A percentile compares a stretch with the other conserved stretches of the same genome.
phyloP scores from a whole-genome alignment of 768 basidiomycete species.

The Russula earlei region DNA sequence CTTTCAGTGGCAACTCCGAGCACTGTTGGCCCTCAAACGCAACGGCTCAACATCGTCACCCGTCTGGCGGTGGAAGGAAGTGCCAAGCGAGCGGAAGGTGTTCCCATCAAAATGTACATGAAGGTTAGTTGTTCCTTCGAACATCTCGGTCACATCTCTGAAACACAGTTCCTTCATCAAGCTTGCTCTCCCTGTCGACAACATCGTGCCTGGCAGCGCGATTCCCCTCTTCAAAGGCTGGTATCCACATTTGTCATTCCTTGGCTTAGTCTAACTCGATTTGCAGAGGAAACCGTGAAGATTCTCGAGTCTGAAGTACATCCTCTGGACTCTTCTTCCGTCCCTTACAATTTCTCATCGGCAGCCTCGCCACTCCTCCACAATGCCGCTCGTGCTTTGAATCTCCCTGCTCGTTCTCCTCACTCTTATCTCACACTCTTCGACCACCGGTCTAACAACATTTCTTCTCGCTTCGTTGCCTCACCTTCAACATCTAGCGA shows the following conservation, averaged over 20 bases:
- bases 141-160: background rate
- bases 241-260: background rate
- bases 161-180: constrained; percentile 31
- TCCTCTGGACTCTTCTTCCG: constrained; percentile 60
- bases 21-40: constrained; percentile 23
- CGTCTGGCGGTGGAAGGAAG: constrained; percentile 69
- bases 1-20: constrained; percentile 22
- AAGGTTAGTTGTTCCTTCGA: constrained; percentile 41
- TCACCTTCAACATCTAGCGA: constrained; percentile 27
- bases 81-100: constrained; percentile 58
- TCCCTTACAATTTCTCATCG: constrained; percentile 68
- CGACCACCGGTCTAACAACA: constrained; percentile 22
- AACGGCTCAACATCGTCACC: constrained; percentile 57
- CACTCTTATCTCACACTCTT: constrained; percentile 55
- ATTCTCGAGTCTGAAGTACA: constrained; percentile 65
- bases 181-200: constrained; percentile 51
- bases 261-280: background rate
- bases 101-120: constrained; percentile 63
- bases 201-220: constrained; percentile 53
- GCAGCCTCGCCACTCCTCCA: constrained; percentile 52
- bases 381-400: constrained; percentile 60
- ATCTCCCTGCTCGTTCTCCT: constrained; percentile 48
- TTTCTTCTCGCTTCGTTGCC: constrained; percentile 31
- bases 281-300: constrained; percentile 69
- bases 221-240: constrained; percentile 66